A percentile compares a stretch with the other conserved stretches of the same genome.
Conservation (phyloP, 2,329 filamentous ascomycete genomes). For the Sclerotinia subarctica region DNA sequence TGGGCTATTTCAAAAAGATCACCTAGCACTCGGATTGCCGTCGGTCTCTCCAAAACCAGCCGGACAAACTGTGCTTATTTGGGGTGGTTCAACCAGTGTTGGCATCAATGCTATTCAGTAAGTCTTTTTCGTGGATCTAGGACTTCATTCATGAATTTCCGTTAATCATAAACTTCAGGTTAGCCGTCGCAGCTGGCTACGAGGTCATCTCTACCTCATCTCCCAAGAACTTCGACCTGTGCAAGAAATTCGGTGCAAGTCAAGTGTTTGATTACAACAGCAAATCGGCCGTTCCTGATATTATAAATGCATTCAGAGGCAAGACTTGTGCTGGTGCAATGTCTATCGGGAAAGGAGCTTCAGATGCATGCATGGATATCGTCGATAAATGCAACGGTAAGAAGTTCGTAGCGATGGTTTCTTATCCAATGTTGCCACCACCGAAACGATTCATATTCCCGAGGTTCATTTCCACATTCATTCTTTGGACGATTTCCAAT, state of each 20-base stretch:
- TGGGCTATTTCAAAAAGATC: conserved; percentile 35
- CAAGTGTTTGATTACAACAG: conserved; percentile 43
- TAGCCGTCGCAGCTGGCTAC: conserved; percentile 44
- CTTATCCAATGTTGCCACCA: conserved; percentile 5
- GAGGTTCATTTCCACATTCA: neutral
- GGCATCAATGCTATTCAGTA: conserved; percentile 39
- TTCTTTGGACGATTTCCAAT: conserved; percentile 4
- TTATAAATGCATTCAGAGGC: conserved; percentile 25
- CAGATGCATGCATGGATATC: conserved; percentile 18
- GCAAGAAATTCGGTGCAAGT: conserved; percentile 42
- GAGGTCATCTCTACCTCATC: conserved; percentile 42
- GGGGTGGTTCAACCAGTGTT: conserved; percentile 30
- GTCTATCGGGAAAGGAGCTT: conserved; percentile 3
- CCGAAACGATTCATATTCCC: conserved; percentile 10
- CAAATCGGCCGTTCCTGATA: conserved; percentile 21
- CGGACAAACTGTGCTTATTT: conserved; percentile 41
- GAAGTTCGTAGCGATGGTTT: conserved; percentile 4
- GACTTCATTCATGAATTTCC: too few species aligned
- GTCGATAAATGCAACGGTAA: conserved; percentile 9
- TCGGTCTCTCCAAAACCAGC: conserved; percentile 29
- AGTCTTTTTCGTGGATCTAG: neutral
- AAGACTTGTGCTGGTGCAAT: conserved; percentile 37
- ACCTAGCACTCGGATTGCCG: conserved; percentile 31
- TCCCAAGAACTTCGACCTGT: conserved; percentile 40
- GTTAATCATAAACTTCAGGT: conserved; percentile 13